Evolutionary conservation across 495 filamentous ascomycete species (phyloP), one percentile per base, ranked within the genome.

Genomic region (Talaromyces stipitatus): DNA sequence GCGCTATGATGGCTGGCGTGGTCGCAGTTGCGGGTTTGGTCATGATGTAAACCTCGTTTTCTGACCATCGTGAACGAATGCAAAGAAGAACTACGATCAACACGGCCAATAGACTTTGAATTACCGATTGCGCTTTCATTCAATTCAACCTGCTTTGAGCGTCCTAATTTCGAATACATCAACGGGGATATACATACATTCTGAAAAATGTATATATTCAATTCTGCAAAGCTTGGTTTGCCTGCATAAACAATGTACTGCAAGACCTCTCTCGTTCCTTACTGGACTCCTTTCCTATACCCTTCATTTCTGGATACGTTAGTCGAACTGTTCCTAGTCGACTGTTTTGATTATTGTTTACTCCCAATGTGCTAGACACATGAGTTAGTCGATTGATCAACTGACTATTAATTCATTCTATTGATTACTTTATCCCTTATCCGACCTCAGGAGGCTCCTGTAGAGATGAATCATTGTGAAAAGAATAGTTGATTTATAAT

Each of bases 21-120:
- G 56, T 75, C 54, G 76, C 72, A 45, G 66, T 72, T 53, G 78
- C 75, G 36, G 75, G 74, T 32, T 53, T 79, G 41, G 55, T 73
- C 48, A 58, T 79, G 65, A 66, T 77, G 27, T 81, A 73, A 70
- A 54, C 32, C 51, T 55, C 43, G 22, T 26, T 9, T 29, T 28
- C n/a, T 4, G 47, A 48, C 6, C 23, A 9, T n/a, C n/a, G n/a
- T n/a, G 18, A 4, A 50, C 14, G 4, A 50, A 50, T n/a, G 28
- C n/a, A n/a, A 32, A 32, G n/a, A 36, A 9, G 16, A 56, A 12
- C 23, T 4, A 45, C 11, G 27, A 56, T n/a, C n/a, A 56, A 38
- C 18, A 24, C 16, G 22, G 36, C 3, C n/a, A 43, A 14, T 24
- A 43, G 24, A 55, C 14, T 12, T 22, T n/a, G 28, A n/a, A 3